Evolutionary conservation across 768 basidiomycete genomes (phyloP).

Genomic region (Leccinum disarticulatum): DNA sequence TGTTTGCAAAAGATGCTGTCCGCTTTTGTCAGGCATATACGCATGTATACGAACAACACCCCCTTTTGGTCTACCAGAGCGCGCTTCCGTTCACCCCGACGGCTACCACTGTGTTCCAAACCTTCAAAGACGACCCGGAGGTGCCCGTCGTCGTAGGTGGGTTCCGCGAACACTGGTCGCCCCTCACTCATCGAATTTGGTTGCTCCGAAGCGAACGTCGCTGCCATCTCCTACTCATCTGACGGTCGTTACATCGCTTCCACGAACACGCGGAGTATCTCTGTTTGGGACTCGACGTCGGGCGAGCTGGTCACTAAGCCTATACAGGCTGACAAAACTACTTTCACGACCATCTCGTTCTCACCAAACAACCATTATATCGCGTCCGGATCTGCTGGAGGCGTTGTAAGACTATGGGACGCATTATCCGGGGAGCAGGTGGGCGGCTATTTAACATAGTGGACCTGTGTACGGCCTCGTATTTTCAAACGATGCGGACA

Average conservation of each 20-base stretch:
- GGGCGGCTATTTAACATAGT: constrained; percentile 19
- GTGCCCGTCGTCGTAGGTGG: constrained; percentile 27
- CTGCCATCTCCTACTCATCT: constrained; percentile 24
- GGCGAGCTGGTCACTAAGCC: constrained; percentile 26
- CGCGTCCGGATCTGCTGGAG: constrained; percentile 24
- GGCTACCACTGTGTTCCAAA: constrained; percentile 23
- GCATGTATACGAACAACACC: constrained; percentile 33
- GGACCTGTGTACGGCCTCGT: constrained; percentile 26
- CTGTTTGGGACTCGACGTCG: constrained; percentile 28
- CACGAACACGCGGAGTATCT: constrained; percentile 19
- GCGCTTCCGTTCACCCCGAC: constrained; percentile 34
- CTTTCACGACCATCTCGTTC: constrained; percentile 25
- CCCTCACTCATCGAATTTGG: constrained; percentile 32
- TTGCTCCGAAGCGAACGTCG: constrained; percentile 13
- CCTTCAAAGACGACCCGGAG: constrained; percentile 27
- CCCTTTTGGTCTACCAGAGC: constrained; percentile 32
- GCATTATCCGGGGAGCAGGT: constrained; percentile 24
- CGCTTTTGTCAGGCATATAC: constrained; percentile 33
- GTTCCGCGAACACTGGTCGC: constrained; percentile 32
- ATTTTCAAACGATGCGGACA: constrained; percentile 30
- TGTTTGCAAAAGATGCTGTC: constrained; percentile 27
- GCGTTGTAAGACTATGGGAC: constrained; percentile 30
- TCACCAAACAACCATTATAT: constrained; percentile 29
- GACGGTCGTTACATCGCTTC: constrained; percentile 33
- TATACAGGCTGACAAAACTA: constrained; percentile 10